Conservation (phyloP, 192 early-diverging fungal species). For the Podila horticola region DNA sequence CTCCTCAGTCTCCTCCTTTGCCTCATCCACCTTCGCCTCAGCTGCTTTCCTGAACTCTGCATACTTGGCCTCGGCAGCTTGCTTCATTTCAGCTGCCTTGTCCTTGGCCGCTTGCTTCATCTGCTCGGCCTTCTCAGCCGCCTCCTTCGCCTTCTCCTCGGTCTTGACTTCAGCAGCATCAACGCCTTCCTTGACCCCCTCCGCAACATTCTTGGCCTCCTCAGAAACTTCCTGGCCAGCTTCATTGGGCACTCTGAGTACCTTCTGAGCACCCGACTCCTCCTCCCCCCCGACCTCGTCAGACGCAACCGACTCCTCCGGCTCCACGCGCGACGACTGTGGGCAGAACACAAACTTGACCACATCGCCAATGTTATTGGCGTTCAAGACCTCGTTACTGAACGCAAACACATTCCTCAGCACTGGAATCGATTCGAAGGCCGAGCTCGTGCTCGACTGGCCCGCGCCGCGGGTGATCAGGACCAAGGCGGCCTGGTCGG, state of each 20-base stretch:
- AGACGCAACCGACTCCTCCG: not conserved
- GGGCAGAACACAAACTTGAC: conserved; percentile 36
- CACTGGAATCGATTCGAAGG: conserved; percentile 11
- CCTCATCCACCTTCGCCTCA: not conserved
- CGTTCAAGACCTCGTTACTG: conserved; percentile 21
- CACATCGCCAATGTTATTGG: conserved; percentile 14
- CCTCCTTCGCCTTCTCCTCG: not conserved
- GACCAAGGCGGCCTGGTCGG: conserved; percentile 4
- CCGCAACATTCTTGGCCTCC: not conserved
- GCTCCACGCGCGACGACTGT: not conserved
- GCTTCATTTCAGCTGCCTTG: not conserved
- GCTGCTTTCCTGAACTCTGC: not conserved
- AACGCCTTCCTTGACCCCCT: not conserved
- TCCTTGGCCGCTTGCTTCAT: not conserved
- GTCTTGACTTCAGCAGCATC: not conserved
- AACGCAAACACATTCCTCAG: conserved; percentile 25
- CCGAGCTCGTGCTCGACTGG: not conserved
- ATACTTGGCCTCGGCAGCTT: not conserved
- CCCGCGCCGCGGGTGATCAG: conserved; percentile 29
- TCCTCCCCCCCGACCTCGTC: not conserved
- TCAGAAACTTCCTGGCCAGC: not conserved
- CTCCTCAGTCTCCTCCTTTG: not conserved
- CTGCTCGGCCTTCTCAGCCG: not conserved
- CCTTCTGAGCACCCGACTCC: not conserved
- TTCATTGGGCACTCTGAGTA: not conserved